phyloP scores from a whole-genome alignment of 2,329 filamentous ascomycete genomes.

The Leptodontidium sp. region DNA sequence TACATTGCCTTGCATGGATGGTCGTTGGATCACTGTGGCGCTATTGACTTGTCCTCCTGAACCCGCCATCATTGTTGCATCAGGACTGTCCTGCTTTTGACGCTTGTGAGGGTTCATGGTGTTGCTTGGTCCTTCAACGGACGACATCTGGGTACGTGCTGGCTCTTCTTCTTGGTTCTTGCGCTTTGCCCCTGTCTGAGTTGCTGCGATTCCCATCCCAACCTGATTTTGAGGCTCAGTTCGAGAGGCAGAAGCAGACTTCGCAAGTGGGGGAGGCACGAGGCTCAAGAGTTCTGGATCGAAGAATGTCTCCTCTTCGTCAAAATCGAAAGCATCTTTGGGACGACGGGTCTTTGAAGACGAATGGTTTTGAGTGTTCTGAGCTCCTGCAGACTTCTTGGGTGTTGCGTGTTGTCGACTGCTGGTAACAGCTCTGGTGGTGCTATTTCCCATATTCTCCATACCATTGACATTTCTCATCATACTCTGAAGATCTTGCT shows the following conservation, averaged over 20 bases:
- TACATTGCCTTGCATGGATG: background rate
- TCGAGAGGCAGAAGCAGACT: background rate
- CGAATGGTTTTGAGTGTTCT: background rate
- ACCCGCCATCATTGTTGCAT: no score
- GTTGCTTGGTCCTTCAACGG: background rate
- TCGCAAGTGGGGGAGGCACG: background rate
- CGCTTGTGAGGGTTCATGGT: background rate
- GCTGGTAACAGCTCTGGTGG: background rate
- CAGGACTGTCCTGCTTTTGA: background rate
- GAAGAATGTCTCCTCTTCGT: background rate
- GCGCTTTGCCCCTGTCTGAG: background rate
- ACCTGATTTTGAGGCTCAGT: background rate
- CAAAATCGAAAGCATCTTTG: background rate
- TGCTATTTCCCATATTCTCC: background rate
- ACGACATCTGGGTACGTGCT: background rate
- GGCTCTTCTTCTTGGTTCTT: slow-evolving; percentile 5
- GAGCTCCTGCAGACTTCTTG: background rate
- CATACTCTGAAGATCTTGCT: background rate
- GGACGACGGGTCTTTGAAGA: background rate
- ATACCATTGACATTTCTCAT: background rate
- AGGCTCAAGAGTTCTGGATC: background rate
- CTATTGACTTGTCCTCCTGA: background rate
- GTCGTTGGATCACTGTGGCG: background rate
- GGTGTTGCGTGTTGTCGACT: background rate
- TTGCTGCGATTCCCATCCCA: background rate